Conservation (phyloP, 768 basidiomycete species). For the Naematelia encephala region DNA sequence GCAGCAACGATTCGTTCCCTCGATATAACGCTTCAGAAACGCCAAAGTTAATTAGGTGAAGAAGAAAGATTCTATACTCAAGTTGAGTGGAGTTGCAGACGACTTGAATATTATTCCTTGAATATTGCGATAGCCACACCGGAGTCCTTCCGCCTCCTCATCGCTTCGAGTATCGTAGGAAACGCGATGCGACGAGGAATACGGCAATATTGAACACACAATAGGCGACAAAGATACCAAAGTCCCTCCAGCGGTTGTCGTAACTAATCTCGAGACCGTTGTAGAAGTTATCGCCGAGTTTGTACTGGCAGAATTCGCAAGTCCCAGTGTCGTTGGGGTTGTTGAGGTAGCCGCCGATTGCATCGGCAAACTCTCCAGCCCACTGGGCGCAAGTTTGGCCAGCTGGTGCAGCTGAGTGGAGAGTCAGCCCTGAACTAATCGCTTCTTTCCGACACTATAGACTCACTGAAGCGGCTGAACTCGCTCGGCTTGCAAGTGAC, state of each 20-base stretch:
- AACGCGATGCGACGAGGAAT: constrained; percentile 39
- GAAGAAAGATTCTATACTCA: too few species aligned
- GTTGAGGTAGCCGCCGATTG: constrained; percentile 72
- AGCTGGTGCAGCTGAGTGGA: constrained; percentile 58
- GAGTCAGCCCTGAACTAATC: not conserved
- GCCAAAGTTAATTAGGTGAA: too few species aligned
- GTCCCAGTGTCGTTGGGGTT: constrained; percentile 61
- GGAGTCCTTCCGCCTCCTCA: not conserved
- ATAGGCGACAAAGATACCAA: constrained; percentile 43
- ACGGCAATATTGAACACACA: constrained; percentile 62
- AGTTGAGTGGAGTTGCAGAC: too few species aligned
- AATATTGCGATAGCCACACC: too few species aligned
- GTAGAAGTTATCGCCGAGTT: constrained; percentile 33
- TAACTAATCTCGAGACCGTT: constrained; percentile 25
- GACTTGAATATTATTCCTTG: too few species aligned
- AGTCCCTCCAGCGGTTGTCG: constrained; percentile 26
- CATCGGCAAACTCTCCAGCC: constrained; percentile 65
- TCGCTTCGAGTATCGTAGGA: constrained; percentile 31
- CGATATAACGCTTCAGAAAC: too few species aligned
- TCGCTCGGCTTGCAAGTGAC: constrained; percentile 55
- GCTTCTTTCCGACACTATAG: too few species aligned
- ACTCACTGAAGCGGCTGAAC: constrained; percentile 38
- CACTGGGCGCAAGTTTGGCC: constrained; percentile 71
- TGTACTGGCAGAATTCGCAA: constrained; percentile 67
- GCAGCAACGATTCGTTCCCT: too few species aligned